Base-by-base conservation (phyloP, 371 early-diverging fungal genomes). In the Conidiobolus coronatus region DNA sequence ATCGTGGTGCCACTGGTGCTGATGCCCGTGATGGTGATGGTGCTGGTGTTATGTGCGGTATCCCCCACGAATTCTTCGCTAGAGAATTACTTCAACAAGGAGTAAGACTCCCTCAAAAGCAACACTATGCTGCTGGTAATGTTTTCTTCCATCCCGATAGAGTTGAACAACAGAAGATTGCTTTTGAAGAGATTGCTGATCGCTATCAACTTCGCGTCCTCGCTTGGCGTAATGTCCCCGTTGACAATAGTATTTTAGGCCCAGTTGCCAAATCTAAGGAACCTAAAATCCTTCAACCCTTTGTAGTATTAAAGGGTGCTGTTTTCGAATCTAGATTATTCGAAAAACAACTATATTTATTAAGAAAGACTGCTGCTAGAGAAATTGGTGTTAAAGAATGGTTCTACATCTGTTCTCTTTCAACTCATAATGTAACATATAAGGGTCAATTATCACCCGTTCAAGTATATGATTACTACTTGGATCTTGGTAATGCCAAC, bases 401-500 rank as follows among this genome's bases (percentile, higher is more conserved):
- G 86, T 90, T 91, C 66, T 95, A 91, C 58, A 75, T 90, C 36
- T 93, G 92, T 66, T 92, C 93, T 23, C 71, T 95, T 24, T 84
- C 86, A 8, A 79, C 72, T 59, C 74, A 79, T 55, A 87, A 81
- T 61, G 87, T 95, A 50, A 76, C 86, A 42, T 95, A 93, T 70
- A 95, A 95, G 71, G 96, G 93, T 29, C 82, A 83, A 58, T 73
- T 92, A 34, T 74, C 87, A 7, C 92, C 96, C 11, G 73, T 71
- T n/a, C 91, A 95, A 57, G 88, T 95, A 2, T 88, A 82, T 57
- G 62, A 68, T 40, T 95, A 89, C 65, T 95, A 81, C 58, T 62
- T 72, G 48, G 96, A 95, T 65, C 65, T 95, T 37, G 67, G 67
- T 49, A 81, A 90, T 58, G 67, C 71, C 46, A 66, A 63, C 37